phyloP scores from a whole-genome alignment of 2,329 filamentous ascomycete genomes.

The Zymoseptoria ardabiliae region DNA sequence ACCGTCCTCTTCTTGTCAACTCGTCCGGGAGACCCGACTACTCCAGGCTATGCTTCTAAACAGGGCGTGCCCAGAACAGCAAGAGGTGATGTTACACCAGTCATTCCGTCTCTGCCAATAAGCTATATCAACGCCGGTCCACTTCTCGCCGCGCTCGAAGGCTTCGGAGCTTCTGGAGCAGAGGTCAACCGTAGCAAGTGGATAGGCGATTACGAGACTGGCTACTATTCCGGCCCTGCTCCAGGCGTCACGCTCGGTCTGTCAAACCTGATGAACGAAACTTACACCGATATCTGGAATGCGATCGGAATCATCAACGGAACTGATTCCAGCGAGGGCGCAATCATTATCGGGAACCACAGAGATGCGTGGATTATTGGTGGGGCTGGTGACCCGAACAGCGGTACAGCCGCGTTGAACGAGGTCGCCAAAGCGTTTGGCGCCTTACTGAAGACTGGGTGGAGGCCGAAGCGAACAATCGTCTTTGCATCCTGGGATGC shows the following conservation, averaged over 20 bases:
- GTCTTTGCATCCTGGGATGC: conserved; percentile 39
- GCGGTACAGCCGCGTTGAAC: conserved; percentile 43
- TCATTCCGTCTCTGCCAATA: conserved; percentile 79
- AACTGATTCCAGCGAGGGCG: conserved; percentile 50
- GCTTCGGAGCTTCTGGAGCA: conserved; percentile 58
- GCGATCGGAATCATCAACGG: conserved; percentile 62
- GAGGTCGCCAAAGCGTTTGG: conserved; percentile 46
- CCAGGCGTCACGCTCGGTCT: conserved; percentile 64
- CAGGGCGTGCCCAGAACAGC: conserved; percentile 66
- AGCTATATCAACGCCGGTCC: conserved; percentile 77
- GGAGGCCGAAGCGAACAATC: conserved; percentile 47
- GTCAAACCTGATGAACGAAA: conserved; percentile 73
- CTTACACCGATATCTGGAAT: conserved; percentile 75
- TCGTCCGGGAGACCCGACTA: conserved; percentile 64
- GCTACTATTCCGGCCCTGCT: conserved; percentile 75
- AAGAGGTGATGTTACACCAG: conserved; percentile 56
- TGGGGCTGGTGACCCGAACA: conserved; percentile 47
- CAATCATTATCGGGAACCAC: conserved; percentile 47
- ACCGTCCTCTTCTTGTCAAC: conserved; percentile 54
- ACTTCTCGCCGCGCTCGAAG: conserved; percentile 73
- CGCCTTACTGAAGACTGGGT: conserved; percentile 40
- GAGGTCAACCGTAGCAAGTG: conserved; percentile 51
- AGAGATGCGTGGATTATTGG: conserved; percentile 50
- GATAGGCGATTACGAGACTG: conserved; percentile 60
- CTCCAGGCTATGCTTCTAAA: conserved; percentile 80